Evolutionary conservation across 2,329 filamentous ascomycete species (phyloP), one percentile per base, ranked within the genome.

Genomic region (Diaporthe destruens): DNA sequence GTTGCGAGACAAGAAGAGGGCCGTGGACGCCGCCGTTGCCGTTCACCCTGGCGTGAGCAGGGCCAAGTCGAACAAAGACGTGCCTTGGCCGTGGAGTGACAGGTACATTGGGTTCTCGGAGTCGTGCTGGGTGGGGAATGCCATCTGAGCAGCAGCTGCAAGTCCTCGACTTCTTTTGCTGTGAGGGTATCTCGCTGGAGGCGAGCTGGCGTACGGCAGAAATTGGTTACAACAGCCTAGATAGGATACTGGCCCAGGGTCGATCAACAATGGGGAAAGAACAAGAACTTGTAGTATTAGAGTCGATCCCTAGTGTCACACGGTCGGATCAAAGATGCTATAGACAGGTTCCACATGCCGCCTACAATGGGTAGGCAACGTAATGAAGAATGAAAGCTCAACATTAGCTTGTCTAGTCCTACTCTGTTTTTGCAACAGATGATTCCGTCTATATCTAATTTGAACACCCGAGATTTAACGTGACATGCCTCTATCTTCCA

Each of bases 71-170:
- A 72, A 69, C 36, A 74, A 74, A 47, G 72, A 74, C 29, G 71
- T 71, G 54, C 53, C 65, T 18, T 74, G 70, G 72, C 70, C 72
- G 18, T 74, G 72, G 72, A 49, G 51, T 18, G 70, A 72, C 36
- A 71, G 51, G n/a, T 44, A 55, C 25, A 57, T 72, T 11, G 72
- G 65, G 6, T 70, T 72, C 36, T 65, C 65, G 3, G 70, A 72
- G 34, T 44, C 71, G 29, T 74, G 72, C 44, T 74, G 72, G 66
- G 42, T 67, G n/a, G 66, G 66, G 6, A 74, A 49, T 42, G 56
- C 72, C 8, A 32, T 72, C 29, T 74, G 70, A 74, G 36, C 2
- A 47, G 3, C 4, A 29, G 12, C 5, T 39, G 54, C 23, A 11
- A 29, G 9, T 61, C n/a, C 39, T 25, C 16, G 32, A 14, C 32